Evolutionary conservation across 139 green algal species (phyloP).

Genomic region (Closterium sp.): DNA sequence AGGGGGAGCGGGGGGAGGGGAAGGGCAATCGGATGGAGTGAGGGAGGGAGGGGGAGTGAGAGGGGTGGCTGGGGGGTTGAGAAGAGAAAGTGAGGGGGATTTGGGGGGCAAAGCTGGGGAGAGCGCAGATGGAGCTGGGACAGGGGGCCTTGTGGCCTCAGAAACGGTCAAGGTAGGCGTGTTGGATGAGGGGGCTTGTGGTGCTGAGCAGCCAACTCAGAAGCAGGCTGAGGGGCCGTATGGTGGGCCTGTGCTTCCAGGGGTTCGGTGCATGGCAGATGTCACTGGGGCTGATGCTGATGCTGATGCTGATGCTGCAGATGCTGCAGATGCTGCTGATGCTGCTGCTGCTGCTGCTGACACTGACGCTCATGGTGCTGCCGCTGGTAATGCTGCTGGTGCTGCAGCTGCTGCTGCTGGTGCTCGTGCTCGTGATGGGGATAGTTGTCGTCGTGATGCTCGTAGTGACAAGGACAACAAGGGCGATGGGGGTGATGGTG

Average conservation of each 20-base stretch:
- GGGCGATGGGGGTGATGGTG: no score
- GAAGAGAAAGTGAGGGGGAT: no score
- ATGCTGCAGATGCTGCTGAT: neutral
- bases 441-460: no score
- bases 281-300: neutral
- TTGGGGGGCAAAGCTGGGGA: no score
- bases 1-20: no score
- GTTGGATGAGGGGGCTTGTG: no score
- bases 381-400: neutral
- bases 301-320: neutral
- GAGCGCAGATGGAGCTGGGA: neutral
- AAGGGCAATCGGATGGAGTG: no score
- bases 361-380: neutral
- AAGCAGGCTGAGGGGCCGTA: neutral
- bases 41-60: no score
- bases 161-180: neutral
- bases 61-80: no score
- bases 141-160: neutral
- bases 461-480: no score
- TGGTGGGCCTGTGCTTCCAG: neutral
- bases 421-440: neutral
- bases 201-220: no score
- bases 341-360: neutral
- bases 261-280: neutral
- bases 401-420: neutral